Evolutionary conservation across 495 filamentous ascomycete species (phyloP).

Genomic region (Lasiosphaeria hispida): DNA sequence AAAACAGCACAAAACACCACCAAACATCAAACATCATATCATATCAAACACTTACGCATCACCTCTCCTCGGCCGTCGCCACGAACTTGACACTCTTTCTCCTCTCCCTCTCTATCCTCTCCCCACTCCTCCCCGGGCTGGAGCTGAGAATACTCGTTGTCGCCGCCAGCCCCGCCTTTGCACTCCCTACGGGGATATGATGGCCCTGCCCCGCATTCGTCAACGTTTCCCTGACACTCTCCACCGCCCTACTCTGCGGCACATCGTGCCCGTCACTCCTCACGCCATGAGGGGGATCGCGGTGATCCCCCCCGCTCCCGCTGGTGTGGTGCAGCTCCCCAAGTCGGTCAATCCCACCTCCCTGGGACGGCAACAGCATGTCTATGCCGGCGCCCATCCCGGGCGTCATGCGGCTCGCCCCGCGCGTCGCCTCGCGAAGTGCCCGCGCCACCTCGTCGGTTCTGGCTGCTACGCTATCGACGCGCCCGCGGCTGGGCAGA

Average conservation of each 20-base stretch:
- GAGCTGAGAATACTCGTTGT: slow-evolving; percentile 41
- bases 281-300: slow-evolving; percentile 9
- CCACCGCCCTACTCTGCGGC: slow-evolving; percentile 53
- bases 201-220: slow-evolving; percentile 11
- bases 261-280: slow-evolving; percentile 40
- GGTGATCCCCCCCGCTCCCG: neutral
- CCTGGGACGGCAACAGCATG: neutral
- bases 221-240: slow-evolving; percentile 48
- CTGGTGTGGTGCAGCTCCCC: slow-evolving; percentile 6
- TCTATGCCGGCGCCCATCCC: slow-evolving; percentile 6
- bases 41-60: neutral
- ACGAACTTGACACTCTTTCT: slow-evolving; percentile 57
- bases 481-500: slow-evolving; percentile 59
- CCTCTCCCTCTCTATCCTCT: slow-evolving; percentile 41
- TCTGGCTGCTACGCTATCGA: slow-evolving; percentile 39
- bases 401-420: slow-evolving; percentile 13
- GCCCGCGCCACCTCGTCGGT: slow-evolving; percentile 42
- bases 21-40: neutral
- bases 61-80: slow-evolving; percentile 21
- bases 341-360: neutral
- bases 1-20: neutral
- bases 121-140: slow-evolving; percentile 36
- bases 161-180: neutral
- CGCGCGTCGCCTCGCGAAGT: slow-evolving; percentile 41
- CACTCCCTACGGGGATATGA: slow-evolving; percentile 2